Evolutionary conservation across 257 asterid species (phyloP).

Genomic region (Galeopsis tetrahit): DNA sequence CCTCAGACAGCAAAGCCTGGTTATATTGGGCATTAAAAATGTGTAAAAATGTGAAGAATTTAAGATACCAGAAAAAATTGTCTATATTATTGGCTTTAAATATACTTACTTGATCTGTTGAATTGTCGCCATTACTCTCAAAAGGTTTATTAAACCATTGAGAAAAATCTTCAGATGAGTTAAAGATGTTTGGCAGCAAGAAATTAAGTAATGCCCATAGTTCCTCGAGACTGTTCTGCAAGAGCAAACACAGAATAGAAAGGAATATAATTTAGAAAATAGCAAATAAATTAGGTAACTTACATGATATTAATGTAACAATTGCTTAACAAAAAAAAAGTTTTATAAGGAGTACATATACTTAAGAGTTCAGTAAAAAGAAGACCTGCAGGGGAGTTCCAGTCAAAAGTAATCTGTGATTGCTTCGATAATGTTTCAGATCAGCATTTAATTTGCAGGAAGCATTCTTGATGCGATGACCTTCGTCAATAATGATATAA

Average conservation of each 20-base stretch:
- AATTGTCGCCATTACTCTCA: slow-evolving; percentile 90
- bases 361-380: slow-evolving; percentile 24
- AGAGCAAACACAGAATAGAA: slow-evolving; percentile 29
- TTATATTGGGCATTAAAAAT: slow-evolving; percentile 26
- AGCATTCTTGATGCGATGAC: slow-evolving; percentile 99
- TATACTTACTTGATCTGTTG: slow-evolving; percentile 77
- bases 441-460: slow-evolving; percentile 99
- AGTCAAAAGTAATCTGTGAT: slow-evolving; percentile 94
- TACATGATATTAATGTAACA: neutral
- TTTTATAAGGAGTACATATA: slow-evolving; percentile 14
- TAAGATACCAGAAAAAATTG: slow-evolving; percentile 22
- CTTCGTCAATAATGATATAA: slow-evolving; percentile 95
- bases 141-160: slow-evolving; percentile 99
- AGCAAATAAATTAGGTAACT: slow-evolving; percentile 24
- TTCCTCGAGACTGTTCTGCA: slow-evolving; percentile 98
- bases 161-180: slow-evolving; percentile 98
- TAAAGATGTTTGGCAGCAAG: slow-evolving; percentile 95
- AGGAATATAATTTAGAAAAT: slow-evolving; percentile 26
- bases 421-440: slow-evolving; percentile 88
- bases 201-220: slow-evolving; percentile 99
- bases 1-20: slow-evolving; percentile 97
- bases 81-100: neutral
- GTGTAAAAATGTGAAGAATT: slow-evolving; percentile 30
- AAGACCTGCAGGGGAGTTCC: slow-evolving; percentile 98
- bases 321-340: slow-evolving; percentile 24